These are phyloP conservation scores for Cyanidium caldarium DNA, from an alignment of 23 red algal species.

Conservation along the genomic window DNA sequence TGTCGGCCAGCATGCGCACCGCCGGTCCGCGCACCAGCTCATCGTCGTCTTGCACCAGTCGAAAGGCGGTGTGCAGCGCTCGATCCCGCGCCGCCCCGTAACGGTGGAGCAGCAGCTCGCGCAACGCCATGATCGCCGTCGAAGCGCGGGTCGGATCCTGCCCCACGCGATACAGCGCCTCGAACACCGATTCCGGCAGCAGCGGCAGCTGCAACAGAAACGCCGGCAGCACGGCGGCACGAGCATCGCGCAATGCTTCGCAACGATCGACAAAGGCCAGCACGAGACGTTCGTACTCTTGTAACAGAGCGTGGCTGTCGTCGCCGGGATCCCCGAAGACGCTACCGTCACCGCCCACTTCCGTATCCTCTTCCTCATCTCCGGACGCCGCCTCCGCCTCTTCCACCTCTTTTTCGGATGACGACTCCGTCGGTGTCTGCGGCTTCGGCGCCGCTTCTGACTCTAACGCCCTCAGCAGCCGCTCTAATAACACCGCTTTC, in stretches of 20 bases:
- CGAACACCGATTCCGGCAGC: background rate
- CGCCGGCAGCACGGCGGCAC: background rate
- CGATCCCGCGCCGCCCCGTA: background rate
- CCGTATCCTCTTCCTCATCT: too few species aligned
- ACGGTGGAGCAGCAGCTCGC: background rate
- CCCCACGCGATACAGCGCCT: background rate
- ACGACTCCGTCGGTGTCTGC: too few species aligned
- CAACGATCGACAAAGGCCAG: background rate
- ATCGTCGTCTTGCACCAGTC: background rate
- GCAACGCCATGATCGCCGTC: background rate
- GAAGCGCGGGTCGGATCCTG: background rate
- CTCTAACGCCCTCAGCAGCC: background rate
- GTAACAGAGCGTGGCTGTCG: too few species aligned
- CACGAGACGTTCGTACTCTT: conserved; percentile 1
- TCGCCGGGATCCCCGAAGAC: too few species aligned
- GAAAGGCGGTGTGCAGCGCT: background rate
- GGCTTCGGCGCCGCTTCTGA: too few species aligned
- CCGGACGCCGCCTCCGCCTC: too few species aligned
- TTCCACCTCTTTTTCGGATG: too few species aligned
- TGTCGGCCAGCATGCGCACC: background rate
- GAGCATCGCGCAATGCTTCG: background rate
- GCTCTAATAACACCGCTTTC: background rate
- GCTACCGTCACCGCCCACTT: too few species aligned
- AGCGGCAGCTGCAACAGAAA: background rate
- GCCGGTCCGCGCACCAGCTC: conserved; percentile 1